Base-by-base conservation (phyloP, 306 rosid genomes). In the Elaeagnus macrophylla region DNA sequence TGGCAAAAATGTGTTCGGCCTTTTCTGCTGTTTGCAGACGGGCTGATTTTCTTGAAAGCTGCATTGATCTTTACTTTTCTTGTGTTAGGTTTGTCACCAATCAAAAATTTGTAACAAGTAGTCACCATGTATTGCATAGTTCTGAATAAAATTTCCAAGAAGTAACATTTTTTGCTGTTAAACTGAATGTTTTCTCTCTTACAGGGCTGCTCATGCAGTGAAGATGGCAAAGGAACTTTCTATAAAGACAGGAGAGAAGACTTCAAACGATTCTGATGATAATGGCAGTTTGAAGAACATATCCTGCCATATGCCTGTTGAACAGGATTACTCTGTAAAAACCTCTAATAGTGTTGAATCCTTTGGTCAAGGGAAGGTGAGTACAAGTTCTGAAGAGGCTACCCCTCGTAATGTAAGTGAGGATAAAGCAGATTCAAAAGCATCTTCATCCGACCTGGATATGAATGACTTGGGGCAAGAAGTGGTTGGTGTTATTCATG, bases 191-290 rank as follows among this genome's bases (percentile, higher is more conserved):
- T 68, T 69, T 56, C 60, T 71, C 42, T 61, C 67, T 71, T 72
- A 53, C 81, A 93, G 99, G 86, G 96, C 99, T 54, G 95, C 94
- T 47, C 81, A 77, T 73, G 95, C 99, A 53, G 86, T 88, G 73
- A 93, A 79, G 79, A 84, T 81, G 86, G 94, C 95, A 39, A 93
- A 84, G 75, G 96, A 93, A 67, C 87, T 88, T 48, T 87, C 99
- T 43, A 66, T 87, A 7, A 81, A 75, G 76, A 67, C 80, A 6
- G 99, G 85, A 67, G 99, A 87, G 71, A 88, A 84, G 78, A 77
- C 43, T 58, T 61, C 72, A 66, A 85, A 78, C 49, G 88, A 87
- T 59, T 69, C 70, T 70, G 99, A 93, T 67, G 99, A 93, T 67
- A 73, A 81, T 20, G 68, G 79, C 72, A 93, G 96, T 71, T 93